phyloP scores from a whole-genome alignment of 192 early-diverging fungal species.

The Coemansia sp. region DNA sequence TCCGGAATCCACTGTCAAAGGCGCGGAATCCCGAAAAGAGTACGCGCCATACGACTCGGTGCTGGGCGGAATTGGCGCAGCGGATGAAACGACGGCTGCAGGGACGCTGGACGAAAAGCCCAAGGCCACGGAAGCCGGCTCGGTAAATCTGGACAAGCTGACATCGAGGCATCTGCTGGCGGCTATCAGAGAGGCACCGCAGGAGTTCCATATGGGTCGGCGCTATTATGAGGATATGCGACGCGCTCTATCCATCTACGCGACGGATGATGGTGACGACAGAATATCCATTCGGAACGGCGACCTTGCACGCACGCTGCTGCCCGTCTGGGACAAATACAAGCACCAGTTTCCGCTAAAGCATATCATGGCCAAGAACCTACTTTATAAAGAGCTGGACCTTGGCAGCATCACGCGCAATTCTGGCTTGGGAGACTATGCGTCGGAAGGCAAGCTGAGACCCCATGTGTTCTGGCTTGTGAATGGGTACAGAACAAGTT shows the following conservation, averaged over 20 bases:
- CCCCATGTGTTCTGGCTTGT: background rate
- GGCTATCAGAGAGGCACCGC: conserved; percentile 3
- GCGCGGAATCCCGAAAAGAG: background rate
- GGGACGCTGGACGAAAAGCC: background rate
- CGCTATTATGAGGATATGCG: conserved; percentile 9
- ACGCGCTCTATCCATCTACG: background rate
- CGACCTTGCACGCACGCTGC: conserved; percentile 10
- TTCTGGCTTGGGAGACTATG: background rate
- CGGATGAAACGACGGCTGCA: too few relatives aligned
- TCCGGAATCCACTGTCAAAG: background rate
- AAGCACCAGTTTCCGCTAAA: conserved; percentile 1
- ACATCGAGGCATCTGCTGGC: conserved; percentile 1
- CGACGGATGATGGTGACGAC: background rate
- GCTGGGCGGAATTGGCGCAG: conserved; percentile 1
- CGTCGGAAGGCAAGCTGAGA: background rate
- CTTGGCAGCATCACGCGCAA: background rate
- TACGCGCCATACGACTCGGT: conserved; percentile 15
- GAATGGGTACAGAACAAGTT: background rate
- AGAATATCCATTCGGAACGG: background rate
- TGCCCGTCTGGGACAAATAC: conserved; percentile 17
- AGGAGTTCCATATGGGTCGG: background rate
- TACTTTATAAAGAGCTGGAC: conserved; percentile 10
- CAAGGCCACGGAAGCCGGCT: background rate
- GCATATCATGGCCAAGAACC: conserved; percentile 2
- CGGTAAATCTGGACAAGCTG: conserved; percentile 1